Conservation (phyloP, 2,329 filamentous ascomycete genomes). For the Aspergillus quadrilineatus region DNA sequence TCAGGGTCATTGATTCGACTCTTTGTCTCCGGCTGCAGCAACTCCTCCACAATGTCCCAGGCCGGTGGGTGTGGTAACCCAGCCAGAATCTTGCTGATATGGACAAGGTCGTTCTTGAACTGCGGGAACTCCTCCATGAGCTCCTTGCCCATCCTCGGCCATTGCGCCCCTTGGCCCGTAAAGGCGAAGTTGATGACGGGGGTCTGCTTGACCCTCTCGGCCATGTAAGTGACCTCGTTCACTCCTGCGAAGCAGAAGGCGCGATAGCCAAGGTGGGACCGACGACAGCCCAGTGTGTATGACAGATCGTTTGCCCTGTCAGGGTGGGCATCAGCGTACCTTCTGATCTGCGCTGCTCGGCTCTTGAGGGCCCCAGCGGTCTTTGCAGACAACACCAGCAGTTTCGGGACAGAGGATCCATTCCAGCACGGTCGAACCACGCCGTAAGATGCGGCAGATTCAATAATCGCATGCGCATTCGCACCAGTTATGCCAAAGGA, state of each 20-base stretch:
- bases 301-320: too few species aligned
- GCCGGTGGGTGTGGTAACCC: too few species aligned
- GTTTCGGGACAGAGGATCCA: too few species aligned
- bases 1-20: neutral
- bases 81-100: too few species aligned
- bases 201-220: neutral
- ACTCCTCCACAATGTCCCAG: too few species aligned
- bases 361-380: too few species aligned
- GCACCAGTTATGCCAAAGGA: conserved; percentile 32
- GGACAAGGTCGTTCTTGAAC: too few species aligned
- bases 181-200: neutral
- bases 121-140: neutral
- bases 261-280: too few species aligned
- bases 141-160: neutral
- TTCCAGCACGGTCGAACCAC: neutral
- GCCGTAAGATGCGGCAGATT: neutral
- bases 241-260: neutral
- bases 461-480: conserved; percentile 28
- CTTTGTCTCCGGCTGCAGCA: neutral
- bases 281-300: too few species aligned
- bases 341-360: too few species aligned
- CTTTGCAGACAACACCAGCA: too few species aligned
- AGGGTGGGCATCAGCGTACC: too few species aligned
- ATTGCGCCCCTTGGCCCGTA: neutral
- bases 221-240: neutral